Conservation (phyloP, 2,329 filamentous ascomycete species). For the Emericellopsis cladophorae region DNA sequence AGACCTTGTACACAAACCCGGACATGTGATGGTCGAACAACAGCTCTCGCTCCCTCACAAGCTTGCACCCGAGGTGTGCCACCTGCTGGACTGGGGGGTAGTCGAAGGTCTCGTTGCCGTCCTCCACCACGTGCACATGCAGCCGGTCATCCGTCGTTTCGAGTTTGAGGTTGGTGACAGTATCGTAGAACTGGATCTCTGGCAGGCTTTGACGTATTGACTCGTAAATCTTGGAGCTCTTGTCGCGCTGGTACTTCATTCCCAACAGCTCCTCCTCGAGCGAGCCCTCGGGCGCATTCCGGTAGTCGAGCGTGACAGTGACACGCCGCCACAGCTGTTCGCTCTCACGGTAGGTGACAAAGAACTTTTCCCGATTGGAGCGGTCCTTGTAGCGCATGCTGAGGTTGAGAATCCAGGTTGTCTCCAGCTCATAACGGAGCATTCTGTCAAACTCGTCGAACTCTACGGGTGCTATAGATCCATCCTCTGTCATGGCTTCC, state of each 20-base stretch:
- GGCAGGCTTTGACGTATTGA: constrained; percentile 80
- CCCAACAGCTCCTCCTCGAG: constrained; percentile 72
- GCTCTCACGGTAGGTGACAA: constrained; percentile 81
- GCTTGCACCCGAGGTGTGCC: constrained; percentile 55
- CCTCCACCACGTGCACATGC: constrained; percentile 96
- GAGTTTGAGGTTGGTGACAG: constrained; percentile 89
- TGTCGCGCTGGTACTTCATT: constrained; percentile 77
- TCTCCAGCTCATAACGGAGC: constrained; percentile 72
- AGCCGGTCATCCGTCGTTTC: constrained; percentile 78
- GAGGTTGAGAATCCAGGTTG: constrained; percentile 87
- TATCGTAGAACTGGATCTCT: constrained; percentile 95
- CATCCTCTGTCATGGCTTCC: background rate
- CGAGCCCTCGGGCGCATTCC: constrained; percentile 64
- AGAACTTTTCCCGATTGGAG: constrained; percentile 92
- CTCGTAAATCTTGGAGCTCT: constrained; percentile 86
- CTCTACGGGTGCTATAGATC: background rate
- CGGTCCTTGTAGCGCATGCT: constrained; percentile 97
- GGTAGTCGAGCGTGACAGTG: constrained; percentile 89
- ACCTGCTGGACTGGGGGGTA: constrained; percentile 68
- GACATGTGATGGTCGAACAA: constrained; percentile 87
- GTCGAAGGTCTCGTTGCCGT: constrained; percentile 84
- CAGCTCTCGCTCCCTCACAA: constrained; percentile 61
- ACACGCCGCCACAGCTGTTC: constrained; percentile 74
- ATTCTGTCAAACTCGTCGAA: constrained; percentile 26
- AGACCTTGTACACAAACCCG: constrained; percentile 93